phyloP scores from a whole-genome alignment of 805 yeast genomes.

The Starmerella scarabaei region DNA sequence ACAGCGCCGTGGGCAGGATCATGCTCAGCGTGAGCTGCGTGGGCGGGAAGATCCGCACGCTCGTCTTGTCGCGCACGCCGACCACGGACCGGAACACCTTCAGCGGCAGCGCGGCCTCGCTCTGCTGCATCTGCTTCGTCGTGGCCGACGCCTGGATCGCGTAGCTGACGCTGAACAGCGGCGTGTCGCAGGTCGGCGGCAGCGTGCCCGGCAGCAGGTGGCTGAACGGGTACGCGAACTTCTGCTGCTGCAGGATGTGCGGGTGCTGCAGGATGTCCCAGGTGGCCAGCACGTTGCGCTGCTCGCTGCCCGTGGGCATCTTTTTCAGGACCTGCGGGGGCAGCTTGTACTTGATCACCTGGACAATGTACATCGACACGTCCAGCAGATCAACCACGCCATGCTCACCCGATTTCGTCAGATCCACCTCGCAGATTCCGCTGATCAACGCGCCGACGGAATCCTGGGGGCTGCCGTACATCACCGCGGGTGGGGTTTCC shows the following conservation, averaged over 20 bases:
- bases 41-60: constrained; percentile 88
- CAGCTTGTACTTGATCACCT: constrained; percentile 36
- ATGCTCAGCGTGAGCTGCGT: constrained; percentile 82
- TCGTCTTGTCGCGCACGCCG: constrained; percentile 72
- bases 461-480: constrained; percentile 67
- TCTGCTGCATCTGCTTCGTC: constrained; percentile 4
- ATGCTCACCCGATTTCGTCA: constrained; percentile 38
- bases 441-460: constrained; percentile 76
- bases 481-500: constrained; percentile 83
- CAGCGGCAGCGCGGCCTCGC: constrained; percentile 26
- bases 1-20: constrained; percentile 73
- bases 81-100: constrained; percentile 64
- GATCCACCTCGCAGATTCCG: constrained; percentile 57
- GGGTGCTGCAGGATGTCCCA: constrained; percentile 72
- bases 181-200: constrained; percentile 53
- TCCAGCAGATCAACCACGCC: constrained; percentile 34
- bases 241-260: constrained; percentile 46
- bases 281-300: constrained; percentile 49
- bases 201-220: constrained; percentile 76
- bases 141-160: constrained; percentile 48
- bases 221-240: constrained; percentile 84
- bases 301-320: constrained; percentile 15
- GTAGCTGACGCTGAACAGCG: constrained; percentile 62
- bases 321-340: constrained; percentile 12
- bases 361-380: constrained; percentile 37